Base-by-base conservation (phyloP, 1,284 basidiomycete genomes). In the Cryptococcus floricola region DNA sequence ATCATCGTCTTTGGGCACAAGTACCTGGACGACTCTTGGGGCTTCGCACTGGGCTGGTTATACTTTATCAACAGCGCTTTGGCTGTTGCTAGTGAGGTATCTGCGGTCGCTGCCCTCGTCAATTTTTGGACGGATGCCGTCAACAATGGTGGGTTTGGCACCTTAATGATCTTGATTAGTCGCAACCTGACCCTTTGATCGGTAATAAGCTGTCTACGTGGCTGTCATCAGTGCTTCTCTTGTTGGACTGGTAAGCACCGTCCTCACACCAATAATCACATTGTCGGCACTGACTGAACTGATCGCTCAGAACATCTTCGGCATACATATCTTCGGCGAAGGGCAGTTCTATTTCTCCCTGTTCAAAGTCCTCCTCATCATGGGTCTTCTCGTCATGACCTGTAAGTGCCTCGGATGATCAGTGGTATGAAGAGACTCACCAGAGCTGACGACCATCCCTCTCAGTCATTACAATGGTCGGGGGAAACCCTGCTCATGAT, bases 381-480 rank as follows among this genome's bases (percentile, higher is more conserved):
- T 53, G 31, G 31, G 42, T 19, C 27, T 47, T 16, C 14, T 51
- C 34, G 18, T 39, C 23, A 13, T n/a, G 8, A 38, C 34, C 25
- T 39, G 48, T 39, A 19, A 34, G 48, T 49, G 1, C 79, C 69
- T 67, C 87, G 39, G 6, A 6, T 13, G 47, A 82, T 88, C 59
- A 65, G 88, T 48, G 78, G 81, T 55, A 85, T 85, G 38, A 13
- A 16, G 19, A 6, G 1, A 19, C 19, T 19, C 19, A 19, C 19
- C 19, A n/a, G 16, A 19, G 39, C 14, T 9, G 39, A 9, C 14
- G 4, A 42, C 39, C 5, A n/a, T 42, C 16, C 6, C 13, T 42
- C 2, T 6, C 3, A 42, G 78, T 89, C 44, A 74, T 88, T 53
- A 81, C 88, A 50, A 85, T 88, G 64, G 81, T 88, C 12, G 87